Base-by-base conservation (phyloP, 768 basidiomycete genomes). In the Tricholoma matsutake region DNA sequence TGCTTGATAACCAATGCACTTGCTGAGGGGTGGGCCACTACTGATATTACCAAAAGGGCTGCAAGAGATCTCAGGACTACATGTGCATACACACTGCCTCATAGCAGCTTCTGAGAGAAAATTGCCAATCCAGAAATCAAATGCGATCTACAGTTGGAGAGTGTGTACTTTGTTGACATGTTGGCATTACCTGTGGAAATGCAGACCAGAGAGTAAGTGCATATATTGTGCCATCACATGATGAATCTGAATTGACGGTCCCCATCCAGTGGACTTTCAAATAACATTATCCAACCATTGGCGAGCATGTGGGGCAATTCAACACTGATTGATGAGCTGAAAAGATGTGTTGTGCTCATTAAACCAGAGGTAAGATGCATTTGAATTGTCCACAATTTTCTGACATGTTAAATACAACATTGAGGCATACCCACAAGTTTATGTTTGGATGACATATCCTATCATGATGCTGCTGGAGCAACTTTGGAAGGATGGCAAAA, bases 81-180 rank as follows among this genome's bases (percentile, higher is more conserved):
- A 41, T 41, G 41, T 18, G 16, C 4, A 6, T 6, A 6, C 6
- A n/a, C 4, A 18, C 16, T 43, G 0, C 41, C 41, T 7, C 41
- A 43, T 18, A 6, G 18, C 1, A 43, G 6, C 16, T 43, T 1
- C 14, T 3, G 3, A 3, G 39, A 41, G 39, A 41, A 41, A n/a
- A 41, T 41, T 2, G n/a, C 2, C 3, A 41, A 41, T n/a, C 14
- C 2, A 5, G n/a, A 41, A 5, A 41, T 41, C 14, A 22, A 45
- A 45, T 20, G 43, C 3, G 43, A 20, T 22, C 20, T 22, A 8
- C 43, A 20, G 6, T 22, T 60, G 49, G 39, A 41, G 7, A 41
- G n/a, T 10, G 39, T 41, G 6, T 43, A 65, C 37, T 18, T 13
- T 69, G 49, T 41, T n/a, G 39, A 41, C n/a, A 7, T 41, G 1